A percentile compares a stretch with the other conserved stretches of the same genome.
These are phyloP conservation scores for Pythium rhizo-oryzae DNA, from an alignment of 352 stramenopile species.

Conservation along the genomic window DNA sequence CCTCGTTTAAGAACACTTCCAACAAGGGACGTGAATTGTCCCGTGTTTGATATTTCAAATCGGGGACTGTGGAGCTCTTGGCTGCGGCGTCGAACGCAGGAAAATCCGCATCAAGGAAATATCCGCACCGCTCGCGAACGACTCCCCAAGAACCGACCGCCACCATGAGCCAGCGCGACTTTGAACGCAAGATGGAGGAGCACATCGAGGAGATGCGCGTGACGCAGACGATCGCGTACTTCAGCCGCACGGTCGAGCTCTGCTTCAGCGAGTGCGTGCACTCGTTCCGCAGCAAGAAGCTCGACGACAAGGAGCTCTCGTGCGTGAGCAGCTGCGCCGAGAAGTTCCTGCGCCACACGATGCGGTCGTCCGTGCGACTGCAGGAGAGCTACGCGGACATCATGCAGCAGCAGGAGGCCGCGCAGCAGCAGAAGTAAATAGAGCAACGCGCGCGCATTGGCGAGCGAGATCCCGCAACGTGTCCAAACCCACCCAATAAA, in stretches of 20 bases:
- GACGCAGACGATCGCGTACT: conserved; percentile 88
- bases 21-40: background rate
- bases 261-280: conserved; percentile 91
- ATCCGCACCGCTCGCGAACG: conserved; percentile 11
- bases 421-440: conserved; percentile 47
- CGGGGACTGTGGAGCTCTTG: conserved; percentile 30
- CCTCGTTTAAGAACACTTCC: background rate
- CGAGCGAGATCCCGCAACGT: background rate
- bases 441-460: conserved; percentile 4
- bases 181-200: conserved; percentile 91
- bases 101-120: background rate
- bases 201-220: conserved; percentile 92
- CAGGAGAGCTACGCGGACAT: conserved; percentile 89
- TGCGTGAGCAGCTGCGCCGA: conserved; percentile 90
- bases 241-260: conserved; percentile 89
- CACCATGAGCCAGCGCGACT: conserved; percentile 79
- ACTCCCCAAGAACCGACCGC: background rate
- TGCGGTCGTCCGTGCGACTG: conserved; percentile 88
- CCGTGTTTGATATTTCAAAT: conserved; percentile 4
- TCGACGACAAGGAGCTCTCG: conserved; percentile 89
- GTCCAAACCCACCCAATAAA: conserved; percentile 18
- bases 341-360: conserved; percentile 92
- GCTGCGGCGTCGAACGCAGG: conserved; percentile 6
- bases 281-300: conserved; percentile 91
- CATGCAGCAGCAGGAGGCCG: conserved; percentile 83